Evolutionary conservation across 352 stramenopile species (phyloP).

Genomic region (Phytophthora chlamydospora): DNA sequence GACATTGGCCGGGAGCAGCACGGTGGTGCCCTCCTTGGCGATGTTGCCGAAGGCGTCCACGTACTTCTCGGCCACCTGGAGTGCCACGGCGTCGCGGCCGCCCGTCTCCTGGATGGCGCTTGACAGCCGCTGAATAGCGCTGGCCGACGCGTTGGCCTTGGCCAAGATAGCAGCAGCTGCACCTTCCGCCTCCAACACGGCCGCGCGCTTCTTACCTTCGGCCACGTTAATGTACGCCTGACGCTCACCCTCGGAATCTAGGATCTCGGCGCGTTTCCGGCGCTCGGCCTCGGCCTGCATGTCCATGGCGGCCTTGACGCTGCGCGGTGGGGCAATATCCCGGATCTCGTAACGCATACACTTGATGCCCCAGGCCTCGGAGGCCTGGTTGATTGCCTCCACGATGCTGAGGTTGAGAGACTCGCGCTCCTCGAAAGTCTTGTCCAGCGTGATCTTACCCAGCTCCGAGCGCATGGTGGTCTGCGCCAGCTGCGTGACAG

Average conservation of each 20-base stretch:
- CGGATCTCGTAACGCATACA: conserved; percentile 93
- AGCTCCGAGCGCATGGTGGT: conserved; percentile 92
- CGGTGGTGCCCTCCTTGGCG: conserved; percentile 90
- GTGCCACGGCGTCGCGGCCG: conserved; percentile 80
- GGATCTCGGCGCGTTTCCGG: conserved; percentile 91
- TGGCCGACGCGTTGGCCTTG: conserved; percentile 80
- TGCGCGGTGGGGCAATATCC: conserved; percentile 87
- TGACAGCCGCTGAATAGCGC: conserved; percentile 82
- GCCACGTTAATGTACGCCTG: conserved; percentile 92
- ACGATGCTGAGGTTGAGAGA: conserved; percentile 93
- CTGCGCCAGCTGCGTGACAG: conserved; percentile 91
- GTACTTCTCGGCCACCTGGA: conserved; percentile 93
- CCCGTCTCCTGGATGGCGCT: conserved; percentile 67
- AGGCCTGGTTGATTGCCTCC: conserved; percentile 91
- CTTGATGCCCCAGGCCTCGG: conserved; percentile 90
- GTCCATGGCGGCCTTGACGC: conserved; percentile 91
- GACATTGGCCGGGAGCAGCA: conserved; percentile 80
- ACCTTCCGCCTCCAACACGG: conserved; percentile 85
- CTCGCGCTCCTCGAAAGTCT: conserved; percentile 94
- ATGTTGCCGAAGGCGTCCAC: conserved; percentile 91
- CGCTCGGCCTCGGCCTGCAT: conserved; percentile 93
- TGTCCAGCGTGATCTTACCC: conserved; percentile 93
- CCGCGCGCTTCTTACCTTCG: conserved; percentile 90
- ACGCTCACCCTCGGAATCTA: conserved; percentile 90
- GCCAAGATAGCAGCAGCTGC: conserved; percentile 85